Conservation (phyloP, 2,329 filamentous ascomycete species). For the Hypoxylon sp. region DNA sequence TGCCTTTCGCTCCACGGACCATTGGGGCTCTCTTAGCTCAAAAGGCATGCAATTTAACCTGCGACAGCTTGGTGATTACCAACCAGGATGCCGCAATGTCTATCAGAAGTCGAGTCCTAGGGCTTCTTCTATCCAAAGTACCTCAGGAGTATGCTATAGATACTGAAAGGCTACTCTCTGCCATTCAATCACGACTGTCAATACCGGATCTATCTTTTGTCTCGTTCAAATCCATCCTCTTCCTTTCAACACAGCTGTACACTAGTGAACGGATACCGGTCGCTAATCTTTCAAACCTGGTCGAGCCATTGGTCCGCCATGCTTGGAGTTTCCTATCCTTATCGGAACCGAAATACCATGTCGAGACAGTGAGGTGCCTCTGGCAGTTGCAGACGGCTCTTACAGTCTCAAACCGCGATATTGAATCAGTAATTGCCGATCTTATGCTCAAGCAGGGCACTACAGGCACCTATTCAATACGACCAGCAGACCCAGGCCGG, state of each 20-base stretch:
- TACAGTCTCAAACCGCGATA: conserved; percentile 74
- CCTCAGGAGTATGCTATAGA: conserved; percentile 61
- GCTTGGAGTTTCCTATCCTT: conserved; percentile 87
- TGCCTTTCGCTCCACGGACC: conserved; percentile 69
- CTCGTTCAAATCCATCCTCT: conserved; percentile 69
- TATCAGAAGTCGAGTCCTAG: conserved; percentile 69
- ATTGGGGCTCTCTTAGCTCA: conserved; percentile 73
- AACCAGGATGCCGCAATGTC: conserved; percentile 63
- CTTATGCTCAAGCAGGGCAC: conserved; percentile 72
- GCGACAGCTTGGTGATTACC: conserved; percentile 59
- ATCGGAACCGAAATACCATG: conserved; percentile 90
- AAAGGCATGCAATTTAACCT: conserved; percentile 67
- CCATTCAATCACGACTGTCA: conserved; percentile 63
- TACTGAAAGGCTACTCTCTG: conserved; percentile 61
- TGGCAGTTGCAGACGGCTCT: conserved; percentile 87
- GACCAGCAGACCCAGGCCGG: conserved; percentile 71
- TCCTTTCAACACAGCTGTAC: conserved; percentile 69
- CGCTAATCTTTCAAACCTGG: conserved; percentile 70
- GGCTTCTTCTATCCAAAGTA: conserved; percentile 67
- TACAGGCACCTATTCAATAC: conserved; percentile 60
- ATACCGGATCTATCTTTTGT: conserved; percentile 60
- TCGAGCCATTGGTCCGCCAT: conserved; percentile 75
- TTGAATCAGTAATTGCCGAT: conserved; percentile 81
- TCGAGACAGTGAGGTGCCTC: conserved; percentile 87
- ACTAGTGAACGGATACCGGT: conserved; percentile 64